Evolutionary conservation across 495 filamentous ascomycete species (phyloP).

Genomic region (Pseudotulostoma volvatum): DNA sequence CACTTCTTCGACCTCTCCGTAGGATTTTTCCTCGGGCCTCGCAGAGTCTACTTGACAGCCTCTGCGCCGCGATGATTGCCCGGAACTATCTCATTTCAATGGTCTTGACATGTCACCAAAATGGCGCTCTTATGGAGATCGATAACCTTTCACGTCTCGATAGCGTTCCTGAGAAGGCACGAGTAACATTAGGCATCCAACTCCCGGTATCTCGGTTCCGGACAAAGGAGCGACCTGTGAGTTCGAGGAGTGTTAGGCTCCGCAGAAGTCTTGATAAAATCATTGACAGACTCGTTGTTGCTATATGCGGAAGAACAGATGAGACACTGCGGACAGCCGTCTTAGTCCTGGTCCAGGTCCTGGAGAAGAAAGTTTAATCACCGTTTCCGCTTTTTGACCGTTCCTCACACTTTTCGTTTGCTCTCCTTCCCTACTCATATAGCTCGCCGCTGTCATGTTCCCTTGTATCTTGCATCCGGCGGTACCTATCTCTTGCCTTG

Average conservation of each 20-base stretch:
- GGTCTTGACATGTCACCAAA: constrained; percentile 13
- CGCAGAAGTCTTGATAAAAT: constrained; percentile 22
- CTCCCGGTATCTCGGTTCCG: constrained; percentile 14
- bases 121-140: constrained; percentile 8
- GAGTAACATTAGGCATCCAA: constrained; percentile 20
- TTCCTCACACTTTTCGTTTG: background rate
- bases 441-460: background rate
- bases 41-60: constrained; percentile 39
- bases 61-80: constrained; percentile 48
- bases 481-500: too few species aligned
- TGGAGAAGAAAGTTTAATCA: constrained; percentile 14
- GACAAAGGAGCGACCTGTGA: constrained; percentile 18
- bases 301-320: constrained; percentile 22
- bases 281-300: constrained; percentile 26
- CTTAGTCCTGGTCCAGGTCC: constrained; percentile 25
- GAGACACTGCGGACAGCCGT: constrained; percentile 25
- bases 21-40: constrained; percentile 40
- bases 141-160: constrained; percentile 16
- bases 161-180: constrained; percentile 22
- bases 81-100: constrained; percentile 41
- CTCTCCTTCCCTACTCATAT: background rate
- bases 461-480: too few species aligned
- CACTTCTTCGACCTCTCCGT: constrained; percentile 29
- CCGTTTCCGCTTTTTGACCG: too few species aligned
- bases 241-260: constrained; percentile 18